phyloP scores from a whole-genome alignment of 495 filamentous ascomycete genomes.

The Aspergillus ostianus region DNA sequence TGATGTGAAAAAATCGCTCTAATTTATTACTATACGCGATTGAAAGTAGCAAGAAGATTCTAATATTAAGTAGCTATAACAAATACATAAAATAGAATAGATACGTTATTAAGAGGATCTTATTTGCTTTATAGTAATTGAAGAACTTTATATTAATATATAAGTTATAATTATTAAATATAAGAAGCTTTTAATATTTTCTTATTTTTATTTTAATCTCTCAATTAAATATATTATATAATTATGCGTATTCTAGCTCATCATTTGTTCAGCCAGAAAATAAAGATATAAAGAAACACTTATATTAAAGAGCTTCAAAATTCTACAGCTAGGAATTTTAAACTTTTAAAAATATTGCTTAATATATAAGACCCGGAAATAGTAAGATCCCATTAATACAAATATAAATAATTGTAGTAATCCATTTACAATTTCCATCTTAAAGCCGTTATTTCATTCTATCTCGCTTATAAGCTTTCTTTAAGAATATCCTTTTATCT shows the following conservation, averaged over 20 bases:
- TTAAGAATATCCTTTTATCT: neutral
- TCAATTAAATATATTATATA: neutral
- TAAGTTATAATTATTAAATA: neutral
- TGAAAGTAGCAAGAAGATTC: too few relatives aligned
- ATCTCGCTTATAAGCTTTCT: neutral
- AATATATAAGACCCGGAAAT: neutral
- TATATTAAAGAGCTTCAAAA: neutral
- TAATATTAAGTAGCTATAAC: too few relatives aligned
- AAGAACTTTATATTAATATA: constrained; percentile 1
- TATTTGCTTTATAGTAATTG: neutral
- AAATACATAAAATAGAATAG: too few relatives aligned
- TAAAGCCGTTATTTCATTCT: neutral
- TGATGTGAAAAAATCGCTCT: too few relatives aligned
- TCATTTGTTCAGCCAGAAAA: too few relatives aligned
- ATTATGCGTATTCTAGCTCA: too few relatives aligned
- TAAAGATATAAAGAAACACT: neutral
- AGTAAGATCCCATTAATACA: neutral
- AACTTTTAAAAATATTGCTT: neutral
- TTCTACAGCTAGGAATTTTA: neutral
- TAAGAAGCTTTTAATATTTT: neutral
- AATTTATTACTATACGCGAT: too few relatives aligned
- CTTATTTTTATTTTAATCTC: neutral
- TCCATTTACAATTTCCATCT: too few relatives aligned
- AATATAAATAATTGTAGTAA: neutral
- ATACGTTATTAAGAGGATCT: too few relatives aligned